These are phyloP conservation scores for Sicyos edulis DNA, from an alignment of 306 rosid species.

Conservation along the genomic window DNA sequence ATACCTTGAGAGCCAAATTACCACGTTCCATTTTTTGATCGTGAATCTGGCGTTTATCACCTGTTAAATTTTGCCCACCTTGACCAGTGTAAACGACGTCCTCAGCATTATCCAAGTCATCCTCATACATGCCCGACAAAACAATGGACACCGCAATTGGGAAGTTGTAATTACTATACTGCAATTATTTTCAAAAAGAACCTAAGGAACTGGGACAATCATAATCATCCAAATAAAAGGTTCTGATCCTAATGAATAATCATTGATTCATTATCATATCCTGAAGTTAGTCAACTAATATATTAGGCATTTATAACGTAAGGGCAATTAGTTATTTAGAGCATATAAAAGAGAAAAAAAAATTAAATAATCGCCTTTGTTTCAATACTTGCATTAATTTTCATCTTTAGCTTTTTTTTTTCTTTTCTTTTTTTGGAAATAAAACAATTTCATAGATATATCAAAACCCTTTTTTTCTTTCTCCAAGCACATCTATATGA, in stretches of 20 bases:
- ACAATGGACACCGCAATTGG: constrained; percentile 91
- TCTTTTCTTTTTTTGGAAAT: too few species aligned
- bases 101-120: constrained; percentile 90
- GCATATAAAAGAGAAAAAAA: not conserved
- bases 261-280: not conserved
- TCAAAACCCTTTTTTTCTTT: not conserved
- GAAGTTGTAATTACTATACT: constrained; percentile 39
- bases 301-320: not conserved
- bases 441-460: too few species aligned
- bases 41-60: constrained; percentile 68
- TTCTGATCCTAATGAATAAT: not conserved
- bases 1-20: constrained; percentile 89
- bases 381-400: not conserved
- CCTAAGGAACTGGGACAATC: not conserved
- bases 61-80: constrained; percentile 88
- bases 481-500: not conserved
- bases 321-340: not conserved
- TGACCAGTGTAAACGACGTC: constrained; percentile 92
- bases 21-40: constrained; percentile 80
- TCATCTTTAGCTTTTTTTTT: not conserved
- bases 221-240: constrained; percentile 8
- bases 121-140: constrained; percentile 92
- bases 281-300: not conserved
- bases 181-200: constrained; percentile 19
- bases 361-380: not conserved